Conservation (phyloP, 306 rosid genomes). For the Citrullus mucosospermus region DNA sequence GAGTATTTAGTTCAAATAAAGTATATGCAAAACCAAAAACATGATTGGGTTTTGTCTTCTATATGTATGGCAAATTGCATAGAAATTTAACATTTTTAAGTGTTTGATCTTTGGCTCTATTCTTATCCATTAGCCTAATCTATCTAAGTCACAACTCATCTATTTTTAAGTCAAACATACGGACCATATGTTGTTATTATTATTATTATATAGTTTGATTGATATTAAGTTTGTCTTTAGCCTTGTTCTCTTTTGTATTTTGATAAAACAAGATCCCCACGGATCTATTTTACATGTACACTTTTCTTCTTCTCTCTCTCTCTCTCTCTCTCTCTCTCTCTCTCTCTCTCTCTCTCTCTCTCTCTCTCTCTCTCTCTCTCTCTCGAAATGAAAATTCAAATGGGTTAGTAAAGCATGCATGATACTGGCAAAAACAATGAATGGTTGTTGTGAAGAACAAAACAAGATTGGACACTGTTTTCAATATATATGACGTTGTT, state of each 20-base stretch:
- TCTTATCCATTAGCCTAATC: not conserved
- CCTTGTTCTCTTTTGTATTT: not conserved
- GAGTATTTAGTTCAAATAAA: not conserved
- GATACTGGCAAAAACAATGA: conserved; percentile 4
- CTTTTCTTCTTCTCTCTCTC: not conserved
- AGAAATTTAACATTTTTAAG: not conserved
- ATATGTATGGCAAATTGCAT: not conserved
- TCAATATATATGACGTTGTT: not conserved
- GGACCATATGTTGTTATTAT: not conserved
- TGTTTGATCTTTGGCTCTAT: not conserved
- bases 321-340: too few relatives aligned
- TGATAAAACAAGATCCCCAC: not conserved
- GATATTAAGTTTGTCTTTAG: not conserved
- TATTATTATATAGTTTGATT: not conserved
- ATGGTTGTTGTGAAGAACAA: conserved; percentile 23
- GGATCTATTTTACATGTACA: not conserved
- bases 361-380: too few relatives aligned
- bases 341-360: too few relatives aligned
- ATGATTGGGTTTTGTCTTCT: conserved; percentile 1
- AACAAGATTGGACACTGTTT: conserved; percentile 14
- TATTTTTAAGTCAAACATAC: not conserved
- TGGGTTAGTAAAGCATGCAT: not conserved
- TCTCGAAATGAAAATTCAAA: not conserved
- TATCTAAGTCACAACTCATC: not conserved
- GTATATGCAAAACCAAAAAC: not conserved